A percentile compares a stretch with the other conserved stretches of the same genome.
Conservation (phyloP, 202 grass and related monocot species). For the Saccharum hybrid region DNA sequence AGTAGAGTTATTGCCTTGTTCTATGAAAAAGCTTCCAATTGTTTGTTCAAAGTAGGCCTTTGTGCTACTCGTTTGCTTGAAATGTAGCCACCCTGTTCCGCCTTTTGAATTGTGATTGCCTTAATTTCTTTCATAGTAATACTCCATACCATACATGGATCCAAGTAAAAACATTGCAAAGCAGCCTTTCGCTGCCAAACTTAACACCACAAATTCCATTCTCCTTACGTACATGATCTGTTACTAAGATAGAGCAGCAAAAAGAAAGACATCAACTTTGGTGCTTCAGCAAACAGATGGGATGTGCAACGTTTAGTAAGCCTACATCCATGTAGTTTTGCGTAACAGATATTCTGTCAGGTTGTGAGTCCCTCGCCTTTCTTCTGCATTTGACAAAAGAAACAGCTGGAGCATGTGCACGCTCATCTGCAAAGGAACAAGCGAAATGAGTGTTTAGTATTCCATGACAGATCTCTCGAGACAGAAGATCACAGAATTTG, state of each 20-base stretch:
- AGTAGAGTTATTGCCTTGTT: background rate
- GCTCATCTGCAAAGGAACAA: background rate
- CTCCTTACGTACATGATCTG: background rate
- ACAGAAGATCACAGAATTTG: background rate
- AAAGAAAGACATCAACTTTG: background rate
- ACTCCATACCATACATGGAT: background rate
- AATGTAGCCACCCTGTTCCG: background rate
- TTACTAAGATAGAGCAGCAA: slow-evolving; percentile 4
- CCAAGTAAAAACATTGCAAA: background rate
- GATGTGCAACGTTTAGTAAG: background rate
- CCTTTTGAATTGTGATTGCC: background rate
- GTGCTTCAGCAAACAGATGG: background rate
- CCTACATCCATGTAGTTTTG: background rate
- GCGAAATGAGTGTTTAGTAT: background rate
- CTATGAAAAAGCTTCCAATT: background rate
- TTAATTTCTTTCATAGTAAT: slow-evolving; percentile 12
- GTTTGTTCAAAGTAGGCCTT: background rate
- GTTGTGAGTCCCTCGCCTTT: background rate
- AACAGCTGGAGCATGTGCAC: background rate
- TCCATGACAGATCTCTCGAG: background rate
- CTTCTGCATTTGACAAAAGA: background rate
- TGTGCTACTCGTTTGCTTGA: background rate
- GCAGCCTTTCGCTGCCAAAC: background rate
- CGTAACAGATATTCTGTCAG: background rate
- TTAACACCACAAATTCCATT: background rate